Percentiles rank a stretch among this genome's conserved stretches.
These are phyloP conservation scores for Acanthamoeba culbertsoni DNA, from an alignment of 208 protist genomes.

Conservation along the genomic window DNA sequence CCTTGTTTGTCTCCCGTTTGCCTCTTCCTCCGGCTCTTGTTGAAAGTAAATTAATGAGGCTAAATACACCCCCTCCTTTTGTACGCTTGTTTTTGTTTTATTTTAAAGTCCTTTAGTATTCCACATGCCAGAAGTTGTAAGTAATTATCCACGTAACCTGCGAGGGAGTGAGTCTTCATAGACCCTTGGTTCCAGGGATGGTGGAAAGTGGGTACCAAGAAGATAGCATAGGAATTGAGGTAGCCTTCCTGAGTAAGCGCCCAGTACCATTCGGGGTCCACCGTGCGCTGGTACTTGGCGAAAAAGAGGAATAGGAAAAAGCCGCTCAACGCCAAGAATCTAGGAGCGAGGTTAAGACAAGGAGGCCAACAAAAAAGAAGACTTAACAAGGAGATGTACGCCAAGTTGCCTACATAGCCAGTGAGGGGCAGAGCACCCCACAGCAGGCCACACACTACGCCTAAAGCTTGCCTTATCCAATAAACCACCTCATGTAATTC, in stretches of 20 bases:
- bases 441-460: not conserved
- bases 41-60: no score
- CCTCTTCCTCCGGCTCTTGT: no score
- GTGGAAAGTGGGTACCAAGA: not conserved
- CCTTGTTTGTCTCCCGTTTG: not conserved
- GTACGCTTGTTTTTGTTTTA: not conserved
- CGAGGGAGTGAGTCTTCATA: not conserved
- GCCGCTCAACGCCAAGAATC: not conserved
- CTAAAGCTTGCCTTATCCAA: not conserved
- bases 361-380: not conserved
- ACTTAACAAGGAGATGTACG: not conserved
- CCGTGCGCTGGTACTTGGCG: constrained; percentile 3
- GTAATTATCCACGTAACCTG: constrained; percentile 30
- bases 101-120: not conserved
- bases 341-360: not conserved
- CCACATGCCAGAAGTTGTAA: not conserved
- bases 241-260: constrained; percentile 39
- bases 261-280: constrained; percentile 42
- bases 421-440: not conserved
- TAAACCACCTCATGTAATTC: constrained; percentile 40
- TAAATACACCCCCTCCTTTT: no score
- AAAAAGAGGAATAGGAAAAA: not conserved
- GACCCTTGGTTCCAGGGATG: not conserved
- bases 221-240: constrained; percentile 15
- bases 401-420: constrained; percentile 38